Conservation (phyloP, 352 stramenopile species). For the Globisporangium irregulare region DNA sequence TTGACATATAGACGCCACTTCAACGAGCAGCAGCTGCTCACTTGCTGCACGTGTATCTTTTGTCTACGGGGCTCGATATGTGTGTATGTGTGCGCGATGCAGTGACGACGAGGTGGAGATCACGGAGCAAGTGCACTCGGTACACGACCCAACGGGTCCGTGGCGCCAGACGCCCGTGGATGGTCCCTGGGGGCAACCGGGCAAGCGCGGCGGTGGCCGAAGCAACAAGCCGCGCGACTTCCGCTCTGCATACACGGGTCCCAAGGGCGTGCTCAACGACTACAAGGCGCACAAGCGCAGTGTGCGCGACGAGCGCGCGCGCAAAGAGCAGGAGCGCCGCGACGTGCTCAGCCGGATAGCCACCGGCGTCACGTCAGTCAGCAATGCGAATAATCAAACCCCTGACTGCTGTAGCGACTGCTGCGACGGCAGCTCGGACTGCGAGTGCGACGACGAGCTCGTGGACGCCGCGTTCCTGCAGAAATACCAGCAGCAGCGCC, state of each 20-base stretch:
- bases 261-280: conserved; percentile 81
- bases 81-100: conserved; percentile 14
- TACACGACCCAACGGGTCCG: conserved; percentile 63
- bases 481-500: conserved; percentile 57
- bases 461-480: conserved; percentile 55
- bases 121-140: conserved; percentile 60
- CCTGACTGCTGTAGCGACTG: conserved; percentile 1
- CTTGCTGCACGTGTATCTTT: neutral
- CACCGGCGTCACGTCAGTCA: conserved; percentile 33
- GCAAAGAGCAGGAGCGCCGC: conserved; percentile 49
- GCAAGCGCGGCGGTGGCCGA: conserved; percentile 16
- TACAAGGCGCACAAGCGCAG: conserved; percentile 78
- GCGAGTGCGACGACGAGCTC: conserved; percentile 44
- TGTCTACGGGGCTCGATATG: neutral
- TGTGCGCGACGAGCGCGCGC: conserved; percentile 47
- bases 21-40: neutral
- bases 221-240: conserved; percentile 40
- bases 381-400: conserved; percentile 10
- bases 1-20: neutral
- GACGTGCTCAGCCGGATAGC: conserved; percentile 57
- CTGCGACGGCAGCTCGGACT: conserved; percentile 23
- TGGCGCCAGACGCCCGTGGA: conserved; percentile 55
- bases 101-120: conserved; percentile 54
- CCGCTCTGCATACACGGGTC: conserved; percentile 61
- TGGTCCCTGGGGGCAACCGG: conserved; percentile 49